A percentile compares a stretch with the other conserved stretches of the same genome.
Conservation (phyloP, 2,329 filamentous ascomycete genomes). For the Claviceps sp. region DNA sequence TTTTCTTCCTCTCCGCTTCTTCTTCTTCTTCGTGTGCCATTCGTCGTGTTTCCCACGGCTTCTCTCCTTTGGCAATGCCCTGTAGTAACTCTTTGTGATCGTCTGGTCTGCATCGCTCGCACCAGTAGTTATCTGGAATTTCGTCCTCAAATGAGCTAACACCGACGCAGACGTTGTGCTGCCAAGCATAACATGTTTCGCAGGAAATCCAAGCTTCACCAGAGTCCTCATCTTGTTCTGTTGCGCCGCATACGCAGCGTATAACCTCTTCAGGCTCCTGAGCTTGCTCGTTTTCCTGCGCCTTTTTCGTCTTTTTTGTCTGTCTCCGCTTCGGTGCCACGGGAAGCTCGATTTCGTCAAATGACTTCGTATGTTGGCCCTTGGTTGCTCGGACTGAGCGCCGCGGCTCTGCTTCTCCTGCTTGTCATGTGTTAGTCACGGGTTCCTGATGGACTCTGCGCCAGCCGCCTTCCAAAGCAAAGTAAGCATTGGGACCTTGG, state of each 20-base stretch:
- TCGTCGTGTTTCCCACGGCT: conserved; percentile 67
- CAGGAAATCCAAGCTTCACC: conserved; percentile 92
- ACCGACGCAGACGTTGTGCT: conserved; percentile 93
- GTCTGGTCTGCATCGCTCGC: conserved; percentile 75
- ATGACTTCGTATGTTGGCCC: conserved; percentile 82
- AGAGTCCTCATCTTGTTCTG: conserved; percentile 71
- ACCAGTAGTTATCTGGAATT: conserved; percentile 76
- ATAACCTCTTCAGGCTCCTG: conserved; percentile 60
- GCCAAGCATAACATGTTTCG: conserved; percentile 86
- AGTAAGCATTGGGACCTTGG: neutral
- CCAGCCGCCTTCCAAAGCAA: neutral
- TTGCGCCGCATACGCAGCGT: conserved; percentile 83
- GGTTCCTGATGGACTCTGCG: neutral
- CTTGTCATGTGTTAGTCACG: conserved; percentile 5
- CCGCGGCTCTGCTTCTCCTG: conserved; percentile 58
- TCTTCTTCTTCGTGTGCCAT: conserved; percentile 51
- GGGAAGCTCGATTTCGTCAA: conserved; percentile 56
- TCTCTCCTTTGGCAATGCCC: conserved; percentile 66
- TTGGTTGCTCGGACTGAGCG: conserved; percentile 94
- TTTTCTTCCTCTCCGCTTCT: conserved; percentile 44
- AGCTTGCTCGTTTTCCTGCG: conserved; percentile 45
- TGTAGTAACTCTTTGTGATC: conserved; percentile 71
- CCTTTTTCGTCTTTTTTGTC: conserved; percentile 40
- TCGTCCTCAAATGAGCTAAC: conserved; percentile 67
- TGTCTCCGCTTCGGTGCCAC: conserved; percentile 40